phyloP scores from a whole-genome alignment of 768 basidiomycete species.

The Naganishia kalamii region DNA sequence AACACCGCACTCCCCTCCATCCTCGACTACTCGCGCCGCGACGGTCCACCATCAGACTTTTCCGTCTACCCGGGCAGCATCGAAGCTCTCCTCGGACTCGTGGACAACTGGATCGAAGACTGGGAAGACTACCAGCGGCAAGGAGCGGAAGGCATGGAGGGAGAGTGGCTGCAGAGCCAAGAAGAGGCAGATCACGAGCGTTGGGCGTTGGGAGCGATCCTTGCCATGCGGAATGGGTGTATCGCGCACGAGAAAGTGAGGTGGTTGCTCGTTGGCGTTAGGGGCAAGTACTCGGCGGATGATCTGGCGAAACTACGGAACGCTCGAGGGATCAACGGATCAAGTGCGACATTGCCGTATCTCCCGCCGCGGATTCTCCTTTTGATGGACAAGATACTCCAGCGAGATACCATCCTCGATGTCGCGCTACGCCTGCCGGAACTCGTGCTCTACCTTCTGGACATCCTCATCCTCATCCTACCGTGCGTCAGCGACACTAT shows the following conservation, averaged over 20 bases:
- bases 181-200: conserved; percentile 6
- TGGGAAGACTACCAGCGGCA: neutral
- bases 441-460: conserved; percentile 44
- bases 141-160: neutral
- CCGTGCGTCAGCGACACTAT: conserved; percentile 13
- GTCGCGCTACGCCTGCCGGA: conserved; percentile 38
- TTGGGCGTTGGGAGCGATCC: neutral
- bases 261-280: neutral
- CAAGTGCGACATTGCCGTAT: conserved; percentile 8
- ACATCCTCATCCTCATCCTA: conserved; percentile 31
- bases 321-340: conserved; percentile 27
- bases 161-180: conserved; percentile 9
- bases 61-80: conserved; percentile 63
- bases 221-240: conserved; percentile 2
- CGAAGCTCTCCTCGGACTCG: conserved; percentile 80
- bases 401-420: conserved; percentile 24
- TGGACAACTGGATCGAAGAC: conserved; percentile 70
- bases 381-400: neutral
- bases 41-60: conserved; percentile 1
- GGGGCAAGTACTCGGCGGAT: neutral
- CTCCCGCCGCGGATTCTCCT: conserved; percentile 1
- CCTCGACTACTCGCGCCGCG: conserved; percentile 55
- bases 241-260: neutral
- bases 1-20: conserved; percentile 85
- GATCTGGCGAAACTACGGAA: conserved; percentile 3